These are phyloP conservation scores for Penstemon eatonii DNA, from an alignment of 257 asterid genomes.

Conservation along the genomic window DNA sequence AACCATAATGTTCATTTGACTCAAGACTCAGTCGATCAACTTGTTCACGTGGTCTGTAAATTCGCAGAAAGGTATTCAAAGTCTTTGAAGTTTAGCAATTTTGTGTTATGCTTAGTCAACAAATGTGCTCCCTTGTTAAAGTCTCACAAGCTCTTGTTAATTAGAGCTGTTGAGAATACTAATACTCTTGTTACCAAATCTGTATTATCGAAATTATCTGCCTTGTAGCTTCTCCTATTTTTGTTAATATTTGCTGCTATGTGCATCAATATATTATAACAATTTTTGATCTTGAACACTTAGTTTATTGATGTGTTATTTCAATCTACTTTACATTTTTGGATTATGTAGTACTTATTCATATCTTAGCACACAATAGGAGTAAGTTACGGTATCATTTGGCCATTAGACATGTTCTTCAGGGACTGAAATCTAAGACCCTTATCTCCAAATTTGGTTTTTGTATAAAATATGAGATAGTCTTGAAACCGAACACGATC, in stretches of 20 bases:
- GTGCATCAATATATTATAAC: neutral
- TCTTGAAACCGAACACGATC: constrained; percentile 53
- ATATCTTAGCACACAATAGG: neutral
- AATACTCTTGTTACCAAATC: constrained; percentile 68
- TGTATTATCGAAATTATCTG: constrained; percentile 56
- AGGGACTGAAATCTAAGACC: constrained; percentile 61
- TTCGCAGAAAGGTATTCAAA: constrained; percentile 45
- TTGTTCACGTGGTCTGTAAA: constrained; percentile 46
- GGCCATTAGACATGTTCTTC: constrained; percentile 44
- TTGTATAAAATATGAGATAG: constrained; percentile 56
- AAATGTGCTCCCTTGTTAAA: constrained; percentile 60
- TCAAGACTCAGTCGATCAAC: constrained; percentile 35
- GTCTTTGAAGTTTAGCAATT: constrained; percentile 71
- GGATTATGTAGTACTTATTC: neutral
- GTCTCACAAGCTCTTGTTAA: constrained; percentile 48
- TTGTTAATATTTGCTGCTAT: constrained; percentile 14
- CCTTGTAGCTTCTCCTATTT: constrained; percentile 36
- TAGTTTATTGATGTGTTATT: neutral
- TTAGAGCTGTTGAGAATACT: constrained; percentile 55
- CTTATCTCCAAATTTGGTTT: constrained; percentile 73
- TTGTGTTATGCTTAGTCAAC: constrained; percentile 63
- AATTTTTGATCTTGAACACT: neutral
- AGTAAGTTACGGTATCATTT: neutral
- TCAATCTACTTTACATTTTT: neutral
- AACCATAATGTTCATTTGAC: constrained; percentile 39